These are phyloP conservation scores for Paecilomyces formosus DNA, from an alignment of 2,329 filamentous ascomycete genomes.

Conservation along the genomic window DNA sequence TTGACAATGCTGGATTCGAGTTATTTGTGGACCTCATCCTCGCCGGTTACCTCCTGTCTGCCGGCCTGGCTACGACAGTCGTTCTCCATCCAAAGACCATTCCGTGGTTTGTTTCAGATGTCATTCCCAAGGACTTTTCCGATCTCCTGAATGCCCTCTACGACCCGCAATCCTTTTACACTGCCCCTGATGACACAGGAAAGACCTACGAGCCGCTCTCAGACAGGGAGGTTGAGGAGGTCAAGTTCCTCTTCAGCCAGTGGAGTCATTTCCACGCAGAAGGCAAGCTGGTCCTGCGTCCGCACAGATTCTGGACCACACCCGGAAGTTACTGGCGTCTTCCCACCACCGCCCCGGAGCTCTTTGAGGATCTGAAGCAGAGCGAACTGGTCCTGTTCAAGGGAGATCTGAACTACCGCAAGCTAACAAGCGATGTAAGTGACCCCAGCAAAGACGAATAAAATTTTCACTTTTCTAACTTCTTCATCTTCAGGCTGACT, in stretches of 20 bases:
- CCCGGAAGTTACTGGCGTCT: slow-evolving; percentile 84
- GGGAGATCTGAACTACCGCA: slow-evolving; percentile 93
- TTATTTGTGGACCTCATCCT: slow-evolving; percentile 91
- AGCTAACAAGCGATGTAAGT: slow-evolving; percentile 80
- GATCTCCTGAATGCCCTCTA: slow-evolving; percentile 76
- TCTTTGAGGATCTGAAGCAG: slow-evolving; percentile 70
- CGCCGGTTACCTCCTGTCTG: slow-evolving; percentile 78
- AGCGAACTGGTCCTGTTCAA: slow-evolving; percentile 93
- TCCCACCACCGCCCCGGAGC: slow-evolving; percentile 57
- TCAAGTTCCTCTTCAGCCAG: slow-evolving; percentile 71
- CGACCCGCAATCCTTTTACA: slow-evolving; percentile 71
- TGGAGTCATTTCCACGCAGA: slow-evolving; percentile 76
- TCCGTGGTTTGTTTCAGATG: slow-evolving; percentile 97
- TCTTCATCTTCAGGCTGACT: slow-evolving; percentile 59
- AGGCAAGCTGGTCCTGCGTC: slow-evolving; percentile 72
- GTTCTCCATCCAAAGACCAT: slow-evolving; percentile 91
- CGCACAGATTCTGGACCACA: slow-evolving; percentile 87
- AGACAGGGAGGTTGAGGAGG: slow-evolving; percentile 57
- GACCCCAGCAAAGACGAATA: slow-evolving; percentile 4
- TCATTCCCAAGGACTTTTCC: slow-evolving; percentile 76
- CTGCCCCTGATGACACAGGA: slow-evolving; percentile 57
- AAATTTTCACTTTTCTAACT: slow-evolving; percentile 1
- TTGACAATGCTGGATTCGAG: slow-evolving; percentile 97
- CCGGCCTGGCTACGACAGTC: slow-evolving; percentile 76
- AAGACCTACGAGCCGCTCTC: slow-evolving; percentile 56